Evolutionary conservation across 305 asterid species (phyloP).

Genomic region (Solanum hybrid): DNA sequence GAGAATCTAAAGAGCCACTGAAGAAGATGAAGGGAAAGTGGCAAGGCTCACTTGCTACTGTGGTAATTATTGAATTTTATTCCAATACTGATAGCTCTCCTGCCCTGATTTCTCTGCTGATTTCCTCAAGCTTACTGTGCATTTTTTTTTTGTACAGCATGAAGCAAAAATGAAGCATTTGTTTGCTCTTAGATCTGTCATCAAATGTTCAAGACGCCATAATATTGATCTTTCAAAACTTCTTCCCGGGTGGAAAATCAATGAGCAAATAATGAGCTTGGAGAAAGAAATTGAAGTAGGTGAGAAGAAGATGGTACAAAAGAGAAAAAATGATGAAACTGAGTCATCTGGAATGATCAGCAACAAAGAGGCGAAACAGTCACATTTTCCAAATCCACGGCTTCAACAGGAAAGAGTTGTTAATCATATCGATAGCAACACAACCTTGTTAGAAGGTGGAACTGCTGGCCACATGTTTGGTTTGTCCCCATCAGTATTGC

Average conservation of each 20-base stretch:
- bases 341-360: slow-evolving; percentile 31
- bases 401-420: slow-evolving; percentile 20
- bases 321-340: slow-evolving; percentile 44
- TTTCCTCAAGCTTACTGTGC: slow-evolving; percentile 1
- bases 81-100: not conserved
- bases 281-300: slow-evolving; percentile 41
- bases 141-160: slow-evolving; percentile 32
- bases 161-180: slow-evolving; percentile 58
- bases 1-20: slow-evolving; percentile 38
- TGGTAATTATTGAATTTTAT: slow-evolving; percentile 22
- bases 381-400: slow-evolving; percentile 28
- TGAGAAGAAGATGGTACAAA: slow-evolving; percentile 22
- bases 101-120: not conserved
- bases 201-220: slow-evolving; percentile 50
- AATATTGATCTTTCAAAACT: slow-evolving; percentile 42
- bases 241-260: slow-evolving; percentile 71
- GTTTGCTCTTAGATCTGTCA: slow-evolving; percentile 37
- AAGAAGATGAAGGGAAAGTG: slow-evolving; percentile 33
- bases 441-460: slow-evolving; percentile 17
- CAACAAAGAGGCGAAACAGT: slow-evolving; percentile 41
- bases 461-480: slow-evolving; percentile 16
- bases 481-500: slow-evolving; percentile 34
- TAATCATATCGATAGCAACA: slow-evolving; percentile 20
- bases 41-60: slow-evolving; percentile 29
- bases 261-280: slow-evolving; percentile 35